phyloP scores from a whole-genome alignment of 1,139 yeast species.

The Chernovozyma aurita region DNA sequence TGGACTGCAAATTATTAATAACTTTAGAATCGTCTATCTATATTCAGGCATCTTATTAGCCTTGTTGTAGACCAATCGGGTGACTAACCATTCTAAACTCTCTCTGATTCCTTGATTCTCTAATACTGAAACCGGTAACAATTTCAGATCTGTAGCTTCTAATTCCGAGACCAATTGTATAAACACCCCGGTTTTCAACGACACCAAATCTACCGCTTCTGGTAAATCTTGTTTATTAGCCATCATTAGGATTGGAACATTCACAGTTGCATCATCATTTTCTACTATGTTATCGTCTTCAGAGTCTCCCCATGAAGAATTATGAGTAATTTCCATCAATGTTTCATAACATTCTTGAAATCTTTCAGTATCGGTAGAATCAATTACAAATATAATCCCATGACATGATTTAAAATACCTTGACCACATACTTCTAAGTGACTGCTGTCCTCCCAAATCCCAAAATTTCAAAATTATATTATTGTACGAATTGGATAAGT shows the following conservation, averaged over 20 bases:
- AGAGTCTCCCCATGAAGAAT: conserved; percentile 32
- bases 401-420: conserved; percentile 83
- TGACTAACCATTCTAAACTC: conserved; percentile 84
- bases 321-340: conserved; percentile 42
- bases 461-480: conserved; percentile 71
- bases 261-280: conserved; percentile 42
- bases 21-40: too few relatives aligned
- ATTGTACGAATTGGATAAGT: conserved; percentile 33
- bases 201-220: conserved; percentile 66
- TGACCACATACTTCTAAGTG: conserved; percentile 80
- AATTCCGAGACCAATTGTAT: conserved; percentile 73
- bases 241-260: conserved; percentile 87
- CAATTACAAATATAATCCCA: conserved; percentile 88
- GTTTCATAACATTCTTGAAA: conserved; percentile 78
- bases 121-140: conserved; percentile 83
- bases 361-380: conserved; percentile 79
- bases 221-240: conserved; percentile 94
- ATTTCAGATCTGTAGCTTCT: conserved; percentile 87
- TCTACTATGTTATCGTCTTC: conserved; percentile 31
- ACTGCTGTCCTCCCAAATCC: conserved; percentile 95
- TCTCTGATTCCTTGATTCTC: conserved; percentile 84
- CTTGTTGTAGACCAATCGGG: conserved; percentile 75
- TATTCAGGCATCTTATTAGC: conserved; percentile 66
- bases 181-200: conserved; percentile 75
- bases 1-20: too few relatives aligned